These are phyloP conservation scores for Polyporus arcularius DNA, from an alignment of 768 basidiomycete species.

Conservation along the genomic window DNA sequence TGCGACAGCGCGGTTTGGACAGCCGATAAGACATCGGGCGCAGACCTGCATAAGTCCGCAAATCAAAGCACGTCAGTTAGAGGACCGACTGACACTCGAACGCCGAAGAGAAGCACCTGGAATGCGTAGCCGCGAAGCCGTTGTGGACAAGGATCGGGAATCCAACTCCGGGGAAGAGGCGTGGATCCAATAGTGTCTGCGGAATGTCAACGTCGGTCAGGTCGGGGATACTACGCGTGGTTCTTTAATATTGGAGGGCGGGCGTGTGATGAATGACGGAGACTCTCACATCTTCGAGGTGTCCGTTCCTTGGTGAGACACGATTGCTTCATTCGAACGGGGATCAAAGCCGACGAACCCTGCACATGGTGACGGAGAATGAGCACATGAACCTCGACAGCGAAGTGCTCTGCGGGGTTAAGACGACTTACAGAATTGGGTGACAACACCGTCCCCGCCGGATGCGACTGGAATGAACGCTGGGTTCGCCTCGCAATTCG, in stretches of 20 bases:
- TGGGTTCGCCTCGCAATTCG: constrained; percentile 49
- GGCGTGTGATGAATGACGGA: neutral
- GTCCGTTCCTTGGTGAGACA: constrained; percentile 42
- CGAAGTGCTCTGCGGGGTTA: too few species aligned
- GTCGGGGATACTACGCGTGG: constrained; percentile 31
- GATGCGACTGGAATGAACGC: constrained; percentile 48
- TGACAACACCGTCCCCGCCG: constrained; percentile 45
- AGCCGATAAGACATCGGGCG: constrained; percentile 43
- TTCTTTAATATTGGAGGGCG: neutral
- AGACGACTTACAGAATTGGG: constrained; percentile 44
- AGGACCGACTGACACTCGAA: neutral
- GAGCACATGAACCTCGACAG: neutral
- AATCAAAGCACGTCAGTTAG: neutral
- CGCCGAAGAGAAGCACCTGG: constrained; percentile 35
- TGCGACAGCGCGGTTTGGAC: constrained; percentile 42
- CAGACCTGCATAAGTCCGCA: constrained; percentile 34
- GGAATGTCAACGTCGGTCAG: constrained; percentile 47
- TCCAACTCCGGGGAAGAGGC: constrained; percentile 52
- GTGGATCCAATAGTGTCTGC: constrained; percentile 34
- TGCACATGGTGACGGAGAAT: constrained; percentile 18
- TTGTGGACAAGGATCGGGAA: constrained; percentile 44
- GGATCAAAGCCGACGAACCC: constrained; percentile 60
- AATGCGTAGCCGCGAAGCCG: constrained; percentile 50
- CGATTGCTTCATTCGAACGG: constrained; percentile 34
- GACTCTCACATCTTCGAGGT: constrained; percentile 30